Evolutionary conservation across 78 protist species (phyloP), one percentile per base, ranked within the genome.

Genomic region (Diacronema lutheri): DNA sequence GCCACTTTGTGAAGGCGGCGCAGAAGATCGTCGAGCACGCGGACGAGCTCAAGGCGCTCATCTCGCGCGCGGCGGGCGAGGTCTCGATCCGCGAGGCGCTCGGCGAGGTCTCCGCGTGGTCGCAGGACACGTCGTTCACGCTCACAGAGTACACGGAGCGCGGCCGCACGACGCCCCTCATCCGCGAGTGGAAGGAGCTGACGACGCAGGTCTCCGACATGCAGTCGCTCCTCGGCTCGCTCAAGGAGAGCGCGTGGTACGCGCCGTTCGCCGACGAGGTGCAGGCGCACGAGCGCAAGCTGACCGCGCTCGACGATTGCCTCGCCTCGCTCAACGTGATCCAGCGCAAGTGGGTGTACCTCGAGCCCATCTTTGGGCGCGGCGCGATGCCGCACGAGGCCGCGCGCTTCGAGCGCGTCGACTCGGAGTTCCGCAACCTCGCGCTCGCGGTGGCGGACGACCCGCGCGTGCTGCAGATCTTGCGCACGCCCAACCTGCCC

Each of bases 291-390:
- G 92, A 92, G 79, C 33, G 7, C 38, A 44, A 71, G 77, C 86
- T 90, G 35, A 78, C 84, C 31, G 66, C 44, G 7, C 88, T 95
- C 37, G 94, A 90, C 74, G 31, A 35, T n/a, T 61, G 23, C 56
- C 83, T 92, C 79, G 61, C 57, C 31, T 3, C 20, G 9, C 88
- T 95, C 73, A 90, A 88, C 40, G 58, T 3, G 20, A 83, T 95
- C 64, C 98, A 96, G 90, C 80, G 95, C 38, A 92, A 94, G 80
- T 96, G 98, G 98, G 88, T 96, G 29, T 96, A 95, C 81, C 88
- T 96, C 23, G 97, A 96, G 91, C 95, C 95, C 40, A 94, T 96
- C 73, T 96, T 95, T 40, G 81, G 88, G 14, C 85, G 95, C 9
- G 95, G 94, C 12, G 92, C 96, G 62, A 85, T 96, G 73, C 98